Evolutionary conservation across 1,284 basidiomycete genomes (phyloP), one percentile per base, ranked within the genome.

Genomic region (Marasmius sp.): DNA sequence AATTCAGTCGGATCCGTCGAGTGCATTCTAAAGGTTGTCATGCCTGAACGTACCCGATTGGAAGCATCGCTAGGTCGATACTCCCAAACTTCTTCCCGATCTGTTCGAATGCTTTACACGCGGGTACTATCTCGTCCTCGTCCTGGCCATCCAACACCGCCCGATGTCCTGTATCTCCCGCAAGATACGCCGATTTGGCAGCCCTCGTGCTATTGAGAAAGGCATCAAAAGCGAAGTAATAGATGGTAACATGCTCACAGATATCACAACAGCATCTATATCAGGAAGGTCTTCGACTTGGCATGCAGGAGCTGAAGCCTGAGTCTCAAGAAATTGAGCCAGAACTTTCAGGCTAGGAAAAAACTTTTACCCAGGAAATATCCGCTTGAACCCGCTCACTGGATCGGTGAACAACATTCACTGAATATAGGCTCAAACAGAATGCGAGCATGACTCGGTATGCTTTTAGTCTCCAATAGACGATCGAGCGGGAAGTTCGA

Each of bases 81-180:
- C 76, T 77, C 0, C 81, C 83, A 36, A 82, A 79, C 14, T 71
- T 70, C 47, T 79, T 72, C 1, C 85, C 85, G 57, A 86, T 82
- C 72, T 86, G 77, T 59, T 76, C 74, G 69, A 87, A 87, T 5
- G 79, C 85, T 3, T 84, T 85, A 67, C 85, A 86, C 11, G 75
- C 70, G 0, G 83, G 79, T 3, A 78, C 71, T n/a, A n/a, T n/a
- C 10, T 66, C 69, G 14, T 79, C 76, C 51, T 64, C 62, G 38
- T 61, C 49, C 58, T 81, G 74, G 2, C 76, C 75, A 16, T 69
- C 66, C 16, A 51, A 60, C 7, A 81, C 74, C 16, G 71, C 72
- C 20, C 74, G 68, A 67, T 81, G 80, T 18, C 80, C 84, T 1
- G 84, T 88, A 68, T 88, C 85, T 6, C 86, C 85, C 3, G 75